Evolutionary conservation across 805 yeast species (phyloP), one percentile per base, ranked within the genome.

Genomic region (Suhomyces kilbournensis): DNA sequence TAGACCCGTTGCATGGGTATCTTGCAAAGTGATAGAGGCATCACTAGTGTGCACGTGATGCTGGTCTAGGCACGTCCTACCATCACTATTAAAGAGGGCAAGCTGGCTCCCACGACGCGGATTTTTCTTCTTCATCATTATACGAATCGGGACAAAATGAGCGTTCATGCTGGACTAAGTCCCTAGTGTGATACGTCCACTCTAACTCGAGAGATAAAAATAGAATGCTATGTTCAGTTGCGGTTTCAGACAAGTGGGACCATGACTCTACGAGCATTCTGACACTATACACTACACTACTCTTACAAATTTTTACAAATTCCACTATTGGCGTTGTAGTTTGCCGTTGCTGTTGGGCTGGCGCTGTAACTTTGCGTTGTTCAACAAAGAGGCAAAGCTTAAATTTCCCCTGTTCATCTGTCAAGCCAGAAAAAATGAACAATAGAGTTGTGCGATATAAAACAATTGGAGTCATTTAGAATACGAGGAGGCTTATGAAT

Each of bases 1-100:
- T 68, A 7, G 72, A 67, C 14, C 51, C 69, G 15, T 55, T 66
- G 47, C 70, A 66, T 49, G 52, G 43, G 15, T 44, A 49, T 17
- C 42, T 42, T 42, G 28, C 45, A 8, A 42, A 42, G 19, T 38
- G 9, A 19, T 3, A 19, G 5, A 9, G n/a, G 17, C 35, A 32
- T 4, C 42, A 23, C 23, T 12, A 5, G 40, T 8, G 23, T 19
- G 10, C 42, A 38, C 23, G 42, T 38, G 42, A 38, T 14, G 2
- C 14, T 12, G 42, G 14, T 19, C 22, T 2, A 22, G n/a, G 42
- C 42, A 38, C 42, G 42, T 17, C 42, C 42, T 22, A 5, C 6
- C 14, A 10, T 23, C 17, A 19, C 6, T 38, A 38, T 38, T 38
- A 17, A 38, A 38, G 12, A 10, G 9, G 42, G 25, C 5, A 25